Evolutionary conservation across 2,329 filamentous ascomycete species (phyloP).

Genomic region (Fusarium vanettenii): DNA sequence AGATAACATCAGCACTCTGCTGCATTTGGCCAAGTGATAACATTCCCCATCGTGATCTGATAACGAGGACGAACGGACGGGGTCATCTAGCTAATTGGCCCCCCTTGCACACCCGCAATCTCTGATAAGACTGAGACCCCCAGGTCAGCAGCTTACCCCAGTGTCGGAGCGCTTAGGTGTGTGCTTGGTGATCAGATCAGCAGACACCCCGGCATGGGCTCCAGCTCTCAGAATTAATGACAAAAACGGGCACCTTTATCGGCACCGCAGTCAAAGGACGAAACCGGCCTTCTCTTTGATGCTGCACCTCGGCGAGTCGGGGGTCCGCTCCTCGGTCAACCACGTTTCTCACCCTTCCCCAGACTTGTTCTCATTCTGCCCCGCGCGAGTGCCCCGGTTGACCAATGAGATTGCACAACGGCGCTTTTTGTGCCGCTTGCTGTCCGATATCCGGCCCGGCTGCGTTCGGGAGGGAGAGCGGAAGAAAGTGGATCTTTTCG

Average conservation of each 20-base stretch:
- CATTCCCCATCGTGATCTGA: slow-evolving; percentile 10
- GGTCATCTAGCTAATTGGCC: neutral
- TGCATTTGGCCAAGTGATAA: slow-evolving; percentile 16
- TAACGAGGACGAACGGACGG: neutral
- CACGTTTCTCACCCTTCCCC: slow-evolving; percentile 28
- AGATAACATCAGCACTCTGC: slow-evolving; percentile 10
- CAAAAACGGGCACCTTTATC: neutral
- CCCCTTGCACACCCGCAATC: neutral
- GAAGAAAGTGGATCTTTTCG: slow-evolving; percentile 29
- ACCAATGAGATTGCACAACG: slow-evolving; percentile 18
- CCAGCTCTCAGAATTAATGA: neutral
- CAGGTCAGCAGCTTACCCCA: slow-evolving; percentile 31
- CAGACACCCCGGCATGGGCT: slow-evolving; percentile 18
- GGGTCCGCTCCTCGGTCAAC: slow-evolving; percentile 17
- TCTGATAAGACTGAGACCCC: slow-evolving; percentile 8
- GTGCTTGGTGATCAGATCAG: slow-evolving; percentile 26
- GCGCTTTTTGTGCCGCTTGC: slow-evolving; percentile 12
- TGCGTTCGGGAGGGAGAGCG: slow-evolving; percentile 38
- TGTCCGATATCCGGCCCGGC: slow-evolving; percentile 36
- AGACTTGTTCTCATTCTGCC: slow-evolving; percentile 8
- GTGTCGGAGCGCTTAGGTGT: neutral
- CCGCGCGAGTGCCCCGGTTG: neutral
- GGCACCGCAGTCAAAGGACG: neutral
- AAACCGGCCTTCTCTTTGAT: neutral
- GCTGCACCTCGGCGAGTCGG: slow-evolving; percentile 9